These are phyloP conservation scores for Galeopsis tetrahit DNA, from an alignment of 257 asterid species.

Conservation along the genomic window DNA sequence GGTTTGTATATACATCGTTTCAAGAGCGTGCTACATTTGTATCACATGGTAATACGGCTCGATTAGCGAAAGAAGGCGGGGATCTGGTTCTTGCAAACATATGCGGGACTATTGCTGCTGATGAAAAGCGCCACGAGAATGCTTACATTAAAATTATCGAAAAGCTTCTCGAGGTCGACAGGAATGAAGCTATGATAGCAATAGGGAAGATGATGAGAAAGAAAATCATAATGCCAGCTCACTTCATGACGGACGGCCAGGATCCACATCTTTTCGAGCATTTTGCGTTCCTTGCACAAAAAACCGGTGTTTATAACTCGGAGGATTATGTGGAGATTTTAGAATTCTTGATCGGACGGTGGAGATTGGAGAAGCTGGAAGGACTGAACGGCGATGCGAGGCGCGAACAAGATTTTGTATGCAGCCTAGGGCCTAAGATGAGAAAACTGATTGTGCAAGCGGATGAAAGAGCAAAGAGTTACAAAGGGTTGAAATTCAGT, in stretches of 20 bases:
- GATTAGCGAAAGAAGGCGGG: constrained; percentile 35
- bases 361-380: constrained; percentile 37
- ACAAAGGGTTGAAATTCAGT: no score
- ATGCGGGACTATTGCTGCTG: constrained; percentile 44
- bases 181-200: constrained; percentile 38
- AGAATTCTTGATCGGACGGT: constrained; percentile 39
- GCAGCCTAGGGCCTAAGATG: no score
- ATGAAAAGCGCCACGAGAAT: constrained; percentile 21
- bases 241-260: constrained; percentile 42
- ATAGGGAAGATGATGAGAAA: constrained; percentile 49
- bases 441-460: no score
- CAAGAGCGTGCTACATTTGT: constrained; percentile 33
- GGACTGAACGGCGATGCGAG: no score
- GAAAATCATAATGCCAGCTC: not conserved
- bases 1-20: constrained; percentile 45
- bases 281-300: no score
- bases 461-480: no score
- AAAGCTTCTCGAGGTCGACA: constrained; percentile 38
- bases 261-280: constrained; percentile 30
- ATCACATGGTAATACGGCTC: constrained; percentile 13
- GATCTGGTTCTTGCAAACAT: constrained; percentile 39
- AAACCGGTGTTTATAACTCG: not conserved
- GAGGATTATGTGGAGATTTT: constrained; percentile 37
- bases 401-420: no score
- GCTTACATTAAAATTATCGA: constrained; percentile 18